A percentile compares a stretch with the other conserved stretches of the same genome.
phyloP scores from a whole-genome alignment of 257 asterid genomes.

The Asclepias syriaca region DNA sequence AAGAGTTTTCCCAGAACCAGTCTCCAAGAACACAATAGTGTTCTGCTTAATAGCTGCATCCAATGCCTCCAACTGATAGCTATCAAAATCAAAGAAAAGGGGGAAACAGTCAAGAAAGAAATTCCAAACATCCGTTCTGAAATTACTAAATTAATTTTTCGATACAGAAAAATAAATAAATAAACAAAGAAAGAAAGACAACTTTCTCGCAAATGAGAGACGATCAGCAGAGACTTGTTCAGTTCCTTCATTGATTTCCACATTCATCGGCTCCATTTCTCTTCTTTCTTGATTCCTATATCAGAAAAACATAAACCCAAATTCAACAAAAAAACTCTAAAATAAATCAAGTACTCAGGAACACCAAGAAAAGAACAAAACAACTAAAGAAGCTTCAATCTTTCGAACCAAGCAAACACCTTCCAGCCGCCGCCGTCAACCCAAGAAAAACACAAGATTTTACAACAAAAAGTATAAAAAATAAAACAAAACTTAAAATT shows the following conservation, averaged over 20 bases:
- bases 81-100: slow-evolving; percentile 18
- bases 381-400: not conserved
- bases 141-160: not conserved
- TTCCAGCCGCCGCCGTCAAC: not conserved
- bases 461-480: no score
- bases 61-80: slow-evolving; percentile 84
- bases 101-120: not conserved
- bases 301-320: not conserved
- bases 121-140: not conserved
- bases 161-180: no score
- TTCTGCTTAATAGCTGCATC: slow-evolving; percentile 60
- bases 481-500: no score
- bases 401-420: not conserved
- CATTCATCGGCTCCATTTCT: slow-evolving; percentile 16
- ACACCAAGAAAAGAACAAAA: not conserved
- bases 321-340: not conserved
- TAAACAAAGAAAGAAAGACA: slow-evolving; percentile 1
- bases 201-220: slow-evolving; percentile 56
- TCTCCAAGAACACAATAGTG: slow-evolving; percentile 72
- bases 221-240: slow-evolving; percentile 31
- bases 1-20: slow-evolving; percentile 79
- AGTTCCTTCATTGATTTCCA: slow-evolving; percentile 24
- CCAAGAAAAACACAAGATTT: not conserved
- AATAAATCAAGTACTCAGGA: no score
- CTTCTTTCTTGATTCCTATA: slow-evolving; percentile 19